Evolutionary conservation across 352 stramenopile genomes (phyloP), one percentile per base, ranked within the genome.

Genomic region (Phytopythium ostracodes): DNA sequence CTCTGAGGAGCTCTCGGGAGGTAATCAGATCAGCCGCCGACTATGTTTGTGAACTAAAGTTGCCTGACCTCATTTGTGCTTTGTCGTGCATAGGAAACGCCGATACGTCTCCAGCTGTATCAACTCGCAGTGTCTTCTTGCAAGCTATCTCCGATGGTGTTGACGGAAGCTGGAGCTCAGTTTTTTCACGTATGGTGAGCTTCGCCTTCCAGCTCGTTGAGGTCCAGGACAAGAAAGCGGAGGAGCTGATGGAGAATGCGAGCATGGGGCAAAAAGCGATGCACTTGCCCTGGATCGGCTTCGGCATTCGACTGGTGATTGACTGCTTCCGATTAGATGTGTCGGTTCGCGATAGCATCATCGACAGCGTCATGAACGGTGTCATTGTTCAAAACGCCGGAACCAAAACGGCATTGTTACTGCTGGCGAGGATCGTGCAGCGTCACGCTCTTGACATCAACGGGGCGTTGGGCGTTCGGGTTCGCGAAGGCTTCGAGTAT

Each of bases 401-500:
- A 10, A 77, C 65, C 12, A 50, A 60, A 10, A 65, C 56, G 24
- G 68, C 72, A 22, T 56, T 88, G 29, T 54, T 72, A 36, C 25
- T 84, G 24, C 50, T 88, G 8, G 64, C 65, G 4, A 62, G 71
- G 1, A 70, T 88, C 27, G 58, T 84, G 7, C 65, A 77, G 31
- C 75, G 72, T 5, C 78, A 84, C 35, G 27, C 74, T 4, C 42
- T 75, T 6, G 78, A 88, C 14, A 60, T 88, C 10, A 62, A 64
- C 31, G 66, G 65, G 11, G 38, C 38, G 3, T 52, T 87, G n/a
- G 57, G 67, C 27, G 55, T 61, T 11, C 64, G 72, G 7, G 56
- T 88, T 31, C 79, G 72, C 3, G 77, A 86, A 58, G 79, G 71
- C 31, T 63, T 88, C n/a, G 79, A 87, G 58, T 81, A 84, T 46